Percentiles rank a stretch among this genome's conserved stretches.
Conservation (phyloP, 441 rosid species). For the Jatropha multifida region DNA sequence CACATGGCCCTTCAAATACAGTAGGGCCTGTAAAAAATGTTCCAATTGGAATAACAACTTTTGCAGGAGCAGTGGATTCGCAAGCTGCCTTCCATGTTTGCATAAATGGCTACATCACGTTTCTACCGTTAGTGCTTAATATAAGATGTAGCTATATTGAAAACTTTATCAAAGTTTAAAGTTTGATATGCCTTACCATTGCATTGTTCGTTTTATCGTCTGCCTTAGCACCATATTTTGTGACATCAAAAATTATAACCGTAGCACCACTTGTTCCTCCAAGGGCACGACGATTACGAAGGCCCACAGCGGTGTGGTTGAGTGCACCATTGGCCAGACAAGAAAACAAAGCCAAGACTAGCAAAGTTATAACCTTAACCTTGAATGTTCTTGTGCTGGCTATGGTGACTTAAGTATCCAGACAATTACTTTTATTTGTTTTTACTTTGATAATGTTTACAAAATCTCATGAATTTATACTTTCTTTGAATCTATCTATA, state of each 20-base stretch:
- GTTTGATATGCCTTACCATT: background rate
- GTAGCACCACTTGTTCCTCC: background rate
- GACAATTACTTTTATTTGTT: background rate
- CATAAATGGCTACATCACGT: slow-evolving; percentile 32
- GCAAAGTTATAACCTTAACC: slow-evolving; percentile 3
- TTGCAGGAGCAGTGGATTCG: slow-evolving; percentile 23
- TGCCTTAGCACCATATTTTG: slow-evolving; percentile 1
- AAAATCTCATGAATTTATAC: background rate
- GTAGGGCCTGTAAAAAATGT: slow-evolving; percentile 27
- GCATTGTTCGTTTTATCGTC: slow-evolving; percentile 23
- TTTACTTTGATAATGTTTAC: background rate
- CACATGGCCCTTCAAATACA: slow-evolving; percentile 46
- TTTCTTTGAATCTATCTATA: background rate
- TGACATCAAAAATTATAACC: slow-evolving; percentile 25
- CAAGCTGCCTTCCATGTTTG: slow-evolving; percentile 46
- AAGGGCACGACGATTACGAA: background rate
- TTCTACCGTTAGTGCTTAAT: too few species aligned
- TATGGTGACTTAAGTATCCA: slow-evolving; percentile 21
- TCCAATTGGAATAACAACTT: slow-evolving; percentile 35
- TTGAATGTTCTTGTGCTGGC: slow-evolving; percentile 17
- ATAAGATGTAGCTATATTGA: too few species aligned
- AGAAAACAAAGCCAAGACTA: slow-evolving; percentile 24
- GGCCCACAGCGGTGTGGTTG: background rate
- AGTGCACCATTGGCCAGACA: slow-evolving; percentile 27
- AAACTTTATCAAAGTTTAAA: too few species aligned